These are phyloP conservation scores for Metarhizium anisopliae DNA, from an alignment of 2,329 filamentous ascomycete genomes.

Conservation along the genomic window DNA sequence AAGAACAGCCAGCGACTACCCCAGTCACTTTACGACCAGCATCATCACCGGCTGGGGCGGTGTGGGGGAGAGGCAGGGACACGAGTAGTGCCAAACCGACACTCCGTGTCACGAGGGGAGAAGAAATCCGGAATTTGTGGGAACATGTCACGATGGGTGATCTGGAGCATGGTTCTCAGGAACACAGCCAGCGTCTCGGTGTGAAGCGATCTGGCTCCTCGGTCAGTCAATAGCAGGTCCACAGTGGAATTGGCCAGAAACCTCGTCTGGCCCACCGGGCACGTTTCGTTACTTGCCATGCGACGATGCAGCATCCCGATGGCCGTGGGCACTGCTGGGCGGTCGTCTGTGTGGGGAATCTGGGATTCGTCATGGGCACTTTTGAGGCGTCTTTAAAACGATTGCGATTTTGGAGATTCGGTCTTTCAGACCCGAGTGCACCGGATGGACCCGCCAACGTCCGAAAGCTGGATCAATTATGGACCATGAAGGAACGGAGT, in stretches of 20 bases:
- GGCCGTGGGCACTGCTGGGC: too few relatives aligned
- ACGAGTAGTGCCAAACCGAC: too few relatives aligned
- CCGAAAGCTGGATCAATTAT: too few relatives aligned
- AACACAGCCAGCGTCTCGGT: neutral
- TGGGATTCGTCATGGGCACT: too few relatives aligned
- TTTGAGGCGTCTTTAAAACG: too few relatives aligned
- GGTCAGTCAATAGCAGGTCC: neutral
- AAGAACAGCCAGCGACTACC: neutral
- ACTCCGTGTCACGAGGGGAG: neutral
- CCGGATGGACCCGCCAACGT: neutral
- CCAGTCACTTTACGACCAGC: neutral
- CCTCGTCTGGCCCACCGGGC: neutral
- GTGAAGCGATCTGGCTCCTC: neutral
- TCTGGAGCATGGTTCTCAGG: neutral
- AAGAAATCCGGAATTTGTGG: neutral
- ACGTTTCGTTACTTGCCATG: neutral
- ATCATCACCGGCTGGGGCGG: neutral
- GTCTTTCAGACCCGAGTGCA: conserved; percentile 3
- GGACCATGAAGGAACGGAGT: too few relatives aligned
- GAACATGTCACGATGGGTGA: neutral
- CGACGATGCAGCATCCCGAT: neutral
- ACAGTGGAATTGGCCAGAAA: too few relatives aligned
- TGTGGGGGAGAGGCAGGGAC: neutral
- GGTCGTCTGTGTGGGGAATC: too few relatives aligned
- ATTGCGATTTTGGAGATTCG: neutral